Base-by-base conservation (phyloP, 1,284 basidiomycete species). In the Phylloporus sp. region DNA sequence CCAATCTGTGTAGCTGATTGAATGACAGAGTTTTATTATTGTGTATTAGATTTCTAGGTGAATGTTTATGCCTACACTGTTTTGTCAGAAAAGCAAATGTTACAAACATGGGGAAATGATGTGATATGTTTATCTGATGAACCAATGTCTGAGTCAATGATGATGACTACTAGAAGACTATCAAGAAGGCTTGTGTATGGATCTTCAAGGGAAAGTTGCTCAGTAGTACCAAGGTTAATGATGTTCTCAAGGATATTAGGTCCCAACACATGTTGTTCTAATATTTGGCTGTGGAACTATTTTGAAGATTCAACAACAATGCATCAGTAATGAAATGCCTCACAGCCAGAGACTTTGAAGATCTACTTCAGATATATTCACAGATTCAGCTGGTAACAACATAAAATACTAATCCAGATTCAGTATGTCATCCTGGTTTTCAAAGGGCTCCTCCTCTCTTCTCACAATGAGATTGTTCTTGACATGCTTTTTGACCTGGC, bases 291-390 rank as follows among this genome's bases (percentile, higher is more conserved):
- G 11, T 3, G 11, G 15, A 41, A 41, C 39, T 41, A 41, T 41
- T n/a, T 41, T 12, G 39, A 41, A 12, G 15, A 15, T 41, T 41
- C 39, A 12, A 41, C 39, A 41, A 41, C 11, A 41, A 41, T 41
- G 39, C 39, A 41, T 41, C 15, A 15, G 39, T 11, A 41, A 41
- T 41, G 39, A 41, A 41, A 41, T 11, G 12, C 15, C 39, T 41
- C 15, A 15, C 39, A 41, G 39, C 39, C 39, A 39, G 58, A 4
- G 70, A 73, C 43, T 74, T 72, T 25, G 64, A 73, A n/a, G 70
- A 74, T 25, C 23, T 82, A 0, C 67, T 82, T 0, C 80, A 82
- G 77, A 78, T 79, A 62, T 35, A 67, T 66, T 29, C n/a, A 4
- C 4, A 39, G 12, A 17, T 25, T 58, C 5, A 37, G 12, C 12